These are phyloP conservation scores for Priceomyces medius DNA, from an alignment of 805 yeast species.

Conservation along the genomic window DNA sequence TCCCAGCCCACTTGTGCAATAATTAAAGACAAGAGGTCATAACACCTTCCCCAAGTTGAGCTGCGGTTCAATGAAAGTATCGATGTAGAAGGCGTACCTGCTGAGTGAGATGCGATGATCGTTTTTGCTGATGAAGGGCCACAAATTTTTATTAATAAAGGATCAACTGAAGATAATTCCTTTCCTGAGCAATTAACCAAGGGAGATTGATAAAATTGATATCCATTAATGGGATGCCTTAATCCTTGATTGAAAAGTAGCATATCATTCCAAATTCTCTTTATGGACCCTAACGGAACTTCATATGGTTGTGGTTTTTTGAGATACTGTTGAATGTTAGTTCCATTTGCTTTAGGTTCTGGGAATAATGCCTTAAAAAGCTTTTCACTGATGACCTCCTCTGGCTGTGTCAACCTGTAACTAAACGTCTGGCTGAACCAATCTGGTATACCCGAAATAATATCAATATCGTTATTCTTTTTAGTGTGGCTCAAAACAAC, in stretches of 20 bases:
- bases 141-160: constrained; percentile 23
- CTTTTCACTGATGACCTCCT: constrained; percentile 28
- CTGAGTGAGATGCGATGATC: constrained; percentile 31
- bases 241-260: constrained; percentile 27
- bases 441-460: constrained; percentile 26
- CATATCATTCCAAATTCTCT: constrained; percentile 32
- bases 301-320: neutral
- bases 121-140: constrained; percentile 28
- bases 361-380: constrained; percentile 30
- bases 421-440: constrained; percentile 21
- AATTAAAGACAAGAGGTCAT: constrained; percentile 68
- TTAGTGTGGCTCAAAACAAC: constrained; percentile 50
- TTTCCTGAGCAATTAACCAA: constrained; percentile 29
- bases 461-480: constrained; percentile 26
- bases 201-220: constrained; percentile 36
- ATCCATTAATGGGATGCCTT: constrained; percentile 37
- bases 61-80: constrained; percentile 31
- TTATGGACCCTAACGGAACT: constrained; percentile 27
- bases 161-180: constrained; percentile 38
- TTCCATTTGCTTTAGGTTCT: constrained; percentile 14
- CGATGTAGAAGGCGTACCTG: constrained; percentile 24
- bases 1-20: constrained; percentile 82
- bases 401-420: constrained; percentile 14
- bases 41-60: constrained; percentile 47
- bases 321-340: neutral